Evolutionary conservation across 1,284 basidiomycete species (phyloP), one percentile per base, ranked within the genome.

Genomic region (Sphagnurus paluster): DNA sequence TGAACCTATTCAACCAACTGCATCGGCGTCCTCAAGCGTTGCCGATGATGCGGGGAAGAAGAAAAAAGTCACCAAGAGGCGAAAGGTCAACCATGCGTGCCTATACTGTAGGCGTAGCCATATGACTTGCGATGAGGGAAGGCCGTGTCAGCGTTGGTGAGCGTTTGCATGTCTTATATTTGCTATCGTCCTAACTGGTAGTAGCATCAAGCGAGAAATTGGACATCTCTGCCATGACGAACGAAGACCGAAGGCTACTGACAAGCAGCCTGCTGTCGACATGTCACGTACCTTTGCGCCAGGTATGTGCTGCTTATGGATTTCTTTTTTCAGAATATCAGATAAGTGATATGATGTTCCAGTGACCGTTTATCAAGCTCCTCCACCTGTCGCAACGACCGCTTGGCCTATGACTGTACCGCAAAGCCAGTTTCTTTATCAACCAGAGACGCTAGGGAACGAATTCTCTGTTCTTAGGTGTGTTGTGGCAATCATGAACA

Each of bases 101-200:
- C 76, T 98, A 40, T 98, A 96, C 69, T 97, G 93, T 68, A 77
- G 93, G 56, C 74, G 93, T 49, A 93, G 90, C 77, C 87, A 93
- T 79, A 91, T 94, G 91, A 93, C 90, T 7, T 94, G 92, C 69
- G 90, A 94, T 62, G 90, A 93, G 56, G 86, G 86, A 16, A 74
- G 92, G 37, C 93, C 92, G 4, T 94, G 92, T 66, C 87, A 93
- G 58, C 81, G 92, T 57, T 94, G 92, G 92, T 93, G 63, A 33
- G 30, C n/a, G n/a, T n/a, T n/a, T 33, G 10, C 30, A 2, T 14
- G 30, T 3, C 30, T 10, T n/a, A n/a, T 33, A n/a, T 14, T 32
- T 6, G 13, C 29, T 14, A 4, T 14, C 14, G 2, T 3, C 7
- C 30, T 14, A 16, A 3, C 17, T 14, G 30, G 4, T n/a, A 14